Base-by-base conservation (phyloP, 2,329 filamentous ascomycete species). In the Daldinia eschscholtzii region DNA sequence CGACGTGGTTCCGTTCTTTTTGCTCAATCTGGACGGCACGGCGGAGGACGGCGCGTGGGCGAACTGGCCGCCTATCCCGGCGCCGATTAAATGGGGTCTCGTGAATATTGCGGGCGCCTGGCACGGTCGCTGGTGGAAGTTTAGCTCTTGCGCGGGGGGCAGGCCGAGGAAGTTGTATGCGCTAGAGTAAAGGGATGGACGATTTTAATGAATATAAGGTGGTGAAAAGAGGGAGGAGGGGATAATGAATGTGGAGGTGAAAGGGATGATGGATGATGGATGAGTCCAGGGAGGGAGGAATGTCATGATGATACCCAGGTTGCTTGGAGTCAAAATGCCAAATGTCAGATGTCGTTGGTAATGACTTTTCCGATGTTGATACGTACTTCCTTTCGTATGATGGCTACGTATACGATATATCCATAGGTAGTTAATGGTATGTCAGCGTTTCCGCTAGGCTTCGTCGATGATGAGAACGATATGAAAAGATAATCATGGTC, bases 61-160 rank as follows among this genome's bases (percentile, higher is more conserved):
- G 12, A 83, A 84, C 72, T 91, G 89, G 88, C 89, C 89, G 50
- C 88, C 89, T 0, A 91, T 91, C 81, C 88, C 89, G 0, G 82
- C 81, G 4, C 84, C 86, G 2, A 83, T 91, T 66, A 83, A 84
- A 62, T 91, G 88, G 88, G 85, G 84, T 0, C 73, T 91, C 68
- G 82, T 86, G 39, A 90, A 89, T 72, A 77, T 90, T 48, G 87
- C 82, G 1, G 88, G 87, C 1, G 82, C 85, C 39, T 86, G 83
- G 78, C 83, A 90, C 71, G 83, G 83, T 39, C 81, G 83, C 2
- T 86, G 85, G 84, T 91, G 89, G 89, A 88, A 85, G 80, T 92
- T 91, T 81, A 83, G 87, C 35, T 90, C 88, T 73, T 91, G 89
- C 73, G 78, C 81, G 3, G 75, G 79, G 0, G 88, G 88, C 2